phyloP scores from a whole-genome alignment of 2,329 filamentous ascomycete genomes.

The Dactylonectria macrodidyma region DNA sequence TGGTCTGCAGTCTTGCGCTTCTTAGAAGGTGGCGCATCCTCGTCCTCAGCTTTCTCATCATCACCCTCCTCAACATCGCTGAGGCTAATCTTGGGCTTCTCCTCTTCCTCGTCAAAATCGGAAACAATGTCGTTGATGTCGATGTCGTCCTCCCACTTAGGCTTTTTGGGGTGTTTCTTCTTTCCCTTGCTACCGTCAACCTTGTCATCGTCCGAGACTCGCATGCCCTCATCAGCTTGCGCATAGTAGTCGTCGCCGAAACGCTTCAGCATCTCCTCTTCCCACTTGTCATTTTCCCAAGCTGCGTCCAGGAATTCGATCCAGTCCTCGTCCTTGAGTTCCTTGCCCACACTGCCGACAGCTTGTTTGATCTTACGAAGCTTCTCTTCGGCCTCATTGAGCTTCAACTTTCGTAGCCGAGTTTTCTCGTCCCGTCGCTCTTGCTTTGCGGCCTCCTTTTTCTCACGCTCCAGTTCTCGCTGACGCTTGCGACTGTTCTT shows the following conservation, averaged over 20 bases:
- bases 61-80: slow-evolving; percentile 60
- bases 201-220: slow-evolving; percentile 75
- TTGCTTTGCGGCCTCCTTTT: slow-evolving; percentile 83
- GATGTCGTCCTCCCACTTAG: slow-evolving; percentile 95
- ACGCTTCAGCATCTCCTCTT: slow-evolving; percentile 87
- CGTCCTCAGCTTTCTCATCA: slow-evolving; percentile 59
- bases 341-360: slow-evolving; percentile 81
- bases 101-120: slow-evolving; percentile 81
- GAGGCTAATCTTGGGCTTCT: slow-evolving; percentile 67
- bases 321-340: slow-evolving; percentile 83
- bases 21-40: slow-evolving; percentile 65
- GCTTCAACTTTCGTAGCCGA: slow-evolving; percentile 86
- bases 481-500: slow-evolving; percentile 82
- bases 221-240: slow-evolving; percentile 74
- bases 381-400: slow-evolving; percentile 91
- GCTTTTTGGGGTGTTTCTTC: slow-evolving; percentile 67
- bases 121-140: slow-evolving; percentile 94
- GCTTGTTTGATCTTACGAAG: slow-evolving; percentile 90
- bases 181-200: slow-evolving; percentile 72
- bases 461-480: slow-evolving; percentile 83
- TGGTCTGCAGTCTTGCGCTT: slow-evolving; percentile 73
- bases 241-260: slow-evolving; percentile 96
- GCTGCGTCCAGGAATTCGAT: slow-evolving; percentile 86
- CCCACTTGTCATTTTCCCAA: slow-evolving; percentile 93
- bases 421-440: slow-evolving; percentile 86